Evolutionary conservation across 2,329 filamentous ascomycete genomes (phyloP).

Genomic region (Raffaelea arxii): DNA sequence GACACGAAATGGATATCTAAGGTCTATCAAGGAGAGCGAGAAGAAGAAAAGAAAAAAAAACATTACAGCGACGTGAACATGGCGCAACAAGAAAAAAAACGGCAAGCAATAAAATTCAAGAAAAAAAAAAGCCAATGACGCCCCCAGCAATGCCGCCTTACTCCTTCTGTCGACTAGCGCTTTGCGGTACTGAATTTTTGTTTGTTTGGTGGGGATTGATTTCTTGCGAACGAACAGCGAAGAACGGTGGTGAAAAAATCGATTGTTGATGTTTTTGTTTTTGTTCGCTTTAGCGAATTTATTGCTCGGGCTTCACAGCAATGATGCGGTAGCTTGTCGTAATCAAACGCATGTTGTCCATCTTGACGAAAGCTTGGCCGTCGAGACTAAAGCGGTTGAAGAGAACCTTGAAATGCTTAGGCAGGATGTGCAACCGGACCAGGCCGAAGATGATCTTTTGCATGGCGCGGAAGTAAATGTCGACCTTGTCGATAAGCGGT

Average conservation of each 20-base stretch:
- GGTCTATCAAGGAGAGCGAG: neutral
- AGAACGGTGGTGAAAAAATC: too few relatives aligned
- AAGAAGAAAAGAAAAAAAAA: neutral
- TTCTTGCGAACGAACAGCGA: too few relatives aligned
- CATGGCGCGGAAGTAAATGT: slow-evolving; percentile 42
- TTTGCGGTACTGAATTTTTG: neutral
- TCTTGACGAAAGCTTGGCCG: slow-evolving; percentile 44
- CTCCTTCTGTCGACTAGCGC: neutral
- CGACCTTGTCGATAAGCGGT: slow-evolving; percentile 42
- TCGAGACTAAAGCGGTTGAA: slow-evolving; percentile 44
- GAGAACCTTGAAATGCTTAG: slow-evolving; percentile 40
- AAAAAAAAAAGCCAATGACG: neutral
- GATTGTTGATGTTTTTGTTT: neutral
- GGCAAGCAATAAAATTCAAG: neutral
- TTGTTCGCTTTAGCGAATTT: neutral
- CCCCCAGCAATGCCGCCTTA: neutral
- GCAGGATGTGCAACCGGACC: slow-evolving; percentile 35
- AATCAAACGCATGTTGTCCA: slow-evolving; percentile 42
- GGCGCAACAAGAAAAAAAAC: neutral
- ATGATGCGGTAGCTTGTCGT: slow-evolving; percentile 44
- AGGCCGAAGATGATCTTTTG: slow-evolving; percentile 37
- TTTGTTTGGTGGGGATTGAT: too few relatives aligned
- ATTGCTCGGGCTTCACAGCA: slow-evolving; percentile 31
- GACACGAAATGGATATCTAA: neutral
- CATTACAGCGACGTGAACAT: neutral